These are phyloP conservation scores for Cyberlindnera mississippiensis DNA, from an alignment of 805 yeast genomes.

Conservation along the genomic window DNA sequence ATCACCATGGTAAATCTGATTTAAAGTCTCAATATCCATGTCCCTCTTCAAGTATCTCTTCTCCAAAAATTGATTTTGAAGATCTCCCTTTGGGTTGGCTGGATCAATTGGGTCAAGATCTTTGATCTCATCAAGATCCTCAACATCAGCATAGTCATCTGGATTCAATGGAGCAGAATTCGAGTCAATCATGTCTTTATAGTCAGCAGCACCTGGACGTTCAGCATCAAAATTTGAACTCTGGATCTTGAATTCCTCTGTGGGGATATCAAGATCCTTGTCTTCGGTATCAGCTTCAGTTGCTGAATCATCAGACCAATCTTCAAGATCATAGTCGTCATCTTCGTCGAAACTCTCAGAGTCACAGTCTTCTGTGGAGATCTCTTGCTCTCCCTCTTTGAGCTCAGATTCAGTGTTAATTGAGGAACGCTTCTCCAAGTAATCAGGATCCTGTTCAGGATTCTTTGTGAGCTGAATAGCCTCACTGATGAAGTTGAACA, in stretches of 20 bases:
- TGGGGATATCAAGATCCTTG: background rate
- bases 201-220: background rate
- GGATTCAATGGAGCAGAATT: conserved; percentile 1
- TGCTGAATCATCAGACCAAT: too few species aligned
- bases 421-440: background rate
- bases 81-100: background rate
- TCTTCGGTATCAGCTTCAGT: too few species aligned
- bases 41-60: conserved; percentile 3
- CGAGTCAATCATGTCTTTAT: background rate
- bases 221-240: background rate
- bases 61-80: too few species aligned
- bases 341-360: too few species aligned
- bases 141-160: conserved; percentile 3
- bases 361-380: too few species aligned
- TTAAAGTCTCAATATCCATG: background rate
- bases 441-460: background rate
- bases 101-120: conserved; percentile 10
- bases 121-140: too few species aligned
- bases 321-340: too few species aligned
- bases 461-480: conserved; percentile 10
- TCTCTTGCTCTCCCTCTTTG: too few species aligned
- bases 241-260: background rate
- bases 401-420: background rate
- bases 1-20: conserved; percentile 1
- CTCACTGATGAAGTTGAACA: conserved; percentile 14